These are phyloP conservation scores for Benincasa hispida DNA, from an alignment of 306 rosid species.

Conservation along the genomic window DNA sequence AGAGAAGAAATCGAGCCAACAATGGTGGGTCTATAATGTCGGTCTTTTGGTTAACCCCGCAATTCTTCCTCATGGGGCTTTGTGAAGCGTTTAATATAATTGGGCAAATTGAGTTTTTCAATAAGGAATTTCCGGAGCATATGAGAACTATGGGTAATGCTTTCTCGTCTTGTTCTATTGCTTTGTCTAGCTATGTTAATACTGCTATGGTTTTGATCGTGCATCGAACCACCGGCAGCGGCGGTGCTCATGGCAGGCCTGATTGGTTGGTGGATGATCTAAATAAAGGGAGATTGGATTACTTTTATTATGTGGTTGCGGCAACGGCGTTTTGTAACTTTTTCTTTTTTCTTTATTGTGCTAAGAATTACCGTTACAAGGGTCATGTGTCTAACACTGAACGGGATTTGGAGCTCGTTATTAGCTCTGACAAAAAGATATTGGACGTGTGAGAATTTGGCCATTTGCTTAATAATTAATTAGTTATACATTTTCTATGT, in stretches of 20 bases:
- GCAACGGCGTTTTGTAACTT: slow-evolving; percentile 37
- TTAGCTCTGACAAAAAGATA: not conserved
- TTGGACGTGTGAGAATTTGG: not conserved
- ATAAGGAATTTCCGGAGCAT: slow-evolving; percentile 50
- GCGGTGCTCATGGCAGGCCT: slow-evolving; percentile 5
- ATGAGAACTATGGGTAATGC: slow-evolving; percentile 63
- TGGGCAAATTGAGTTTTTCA: slow-evolving; percentile 53
- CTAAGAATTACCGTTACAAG: slow-evolving; percentile 46
- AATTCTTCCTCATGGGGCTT: slow-evolving; percentile 38
- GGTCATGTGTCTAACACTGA: not conserved
- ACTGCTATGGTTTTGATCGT: slow-evolving; percentile 25
- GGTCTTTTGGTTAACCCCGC: slow-evolving; percentile 48
- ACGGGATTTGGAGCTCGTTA: slow-evolving; percentile 13
- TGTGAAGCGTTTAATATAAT: slow-evolving; percentile 49
- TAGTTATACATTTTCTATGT: too few relatives aligned
- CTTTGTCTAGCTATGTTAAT: slow-evolving; percentile 42
- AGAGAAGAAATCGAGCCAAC: slow-evolving; percentile 23
- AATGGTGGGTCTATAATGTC: slow-evolving; percentile 23
- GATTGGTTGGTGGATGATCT: slow-evolving; percentile 64
- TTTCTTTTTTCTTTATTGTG: slow-evolving; percentile 28
- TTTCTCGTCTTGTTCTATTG: slow-evolving; percentile 40
- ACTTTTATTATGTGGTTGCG: slow-evolving; percentile 47
- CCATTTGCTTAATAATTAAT: not conserved
- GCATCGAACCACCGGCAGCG: slow-evolving; percentile 21
- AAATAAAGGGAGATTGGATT: slow-evolving; percentile 53